Evolutionary conservation across 1,284 basidiomycete genomes (phyloP), one percentile per base, ranked within the genome.

Genomic region (Pholiota adiposa): DNA sequence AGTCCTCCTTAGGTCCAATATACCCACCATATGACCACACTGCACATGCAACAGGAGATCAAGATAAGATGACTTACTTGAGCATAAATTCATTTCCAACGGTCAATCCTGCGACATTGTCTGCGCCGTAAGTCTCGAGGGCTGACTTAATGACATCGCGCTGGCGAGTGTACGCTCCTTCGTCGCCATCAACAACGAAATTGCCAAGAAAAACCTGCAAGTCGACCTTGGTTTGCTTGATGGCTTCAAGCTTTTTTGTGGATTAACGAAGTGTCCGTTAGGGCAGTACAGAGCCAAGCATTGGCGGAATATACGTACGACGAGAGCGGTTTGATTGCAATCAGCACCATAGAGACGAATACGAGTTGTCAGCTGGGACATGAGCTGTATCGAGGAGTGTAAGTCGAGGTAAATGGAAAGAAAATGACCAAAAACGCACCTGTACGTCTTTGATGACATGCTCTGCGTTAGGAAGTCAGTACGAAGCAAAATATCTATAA

Each of bases 131-230:
- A 2, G 83, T 89, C 69, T 88, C 73, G 62, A 98, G 77, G 16
- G 90, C 92, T 9, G 79, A 75, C 61, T 86, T 76, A 62, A 97
- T 84, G 34, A 79, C 77, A 60, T 83, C 80, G 38, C 86, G 83
- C 75, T 98, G 96, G 49, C 90, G 82, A 1, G 74, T 65, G 72
- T 94, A 97, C 1, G 90, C 88, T 0, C 80, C 77, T 27, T 82
- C 77, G 61, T 90, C 85, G 63, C 90, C 87, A 36, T 89, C 71
- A 9, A 80, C 66, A 27, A 82, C 81, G 72, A 89, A 98, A 68
- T 93, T 93, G 29, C 89, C 96, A n/a, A 95, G 81, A 75, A 81
- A 97, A 14, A 98, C 91, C 9, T 77, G 79, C 85, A 98, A 83
- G 75, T 97, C 83, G 56, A 94, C 92, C 74, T 97, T 93, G 51